These are phyloP conservation scores for Penicillium freii DNA, from an alignment of 2,329 filamentous ascomycete genomes.

Conservation along the genomic window DNA sequence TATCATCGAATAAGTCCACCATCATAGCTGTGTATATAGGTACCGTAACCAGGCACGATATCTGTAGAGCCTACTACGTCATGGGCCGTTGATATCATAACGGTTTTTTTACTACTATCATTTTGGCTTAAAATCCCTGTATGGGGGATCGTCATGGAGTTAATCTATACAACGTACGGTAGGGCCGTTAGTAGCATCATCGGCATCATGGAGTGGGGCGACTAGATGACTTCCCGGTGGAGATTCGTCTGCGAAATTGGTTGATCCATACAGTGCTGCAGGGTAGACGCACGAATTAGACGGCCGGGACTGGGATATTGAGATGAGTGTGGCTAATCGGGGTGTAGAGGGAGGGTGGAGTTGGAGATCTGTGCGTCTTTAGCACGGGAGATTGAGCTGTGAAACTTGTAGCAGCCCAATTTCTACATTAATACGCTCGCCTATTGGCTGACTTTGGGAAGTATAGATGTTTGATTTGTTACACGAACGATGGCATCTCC, in stretches of 20 bases:
- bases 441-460: too few species aligned
- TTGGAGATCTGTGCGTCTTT: conserved; percentile 13
- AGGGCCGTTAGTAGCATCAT: conserved; percentile 12
- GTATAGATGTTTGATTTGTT: background rate
- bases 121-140: conserved; percentile 8
- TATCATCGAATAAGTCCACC: conserved; percentile 12
- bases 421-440: background rate
- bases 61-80: conserved; percentile 20
- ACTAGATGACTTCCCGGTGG: conserved; percentile 4
- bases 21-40: conserved; percentile 11
- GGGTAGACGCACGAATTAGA: conserved; percentile 10
- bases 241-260: conserved; percentile 3
- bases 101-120: background rate
- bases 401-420: background rate
- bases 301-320: background rate
- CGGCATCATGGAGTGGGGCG: conserved; percentile 23
- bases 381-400: conserved; percentile 2
- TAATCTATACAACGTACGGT: conserved; percentile 9
- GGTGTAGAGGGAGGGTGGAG: conserved; percentile 6
- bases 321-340: conserved; percentile 10
- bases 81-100: conserved; percentile 24
- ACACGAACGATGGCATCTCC: background rate
- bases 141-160: conserved; percentile 12
- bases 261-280: conserved; percentile 10
- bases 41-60: conserved; percentile 10